Base-by-base conservation (phyloP, 345 rosid species). In the Orychophragmus violaceus region DNA sequence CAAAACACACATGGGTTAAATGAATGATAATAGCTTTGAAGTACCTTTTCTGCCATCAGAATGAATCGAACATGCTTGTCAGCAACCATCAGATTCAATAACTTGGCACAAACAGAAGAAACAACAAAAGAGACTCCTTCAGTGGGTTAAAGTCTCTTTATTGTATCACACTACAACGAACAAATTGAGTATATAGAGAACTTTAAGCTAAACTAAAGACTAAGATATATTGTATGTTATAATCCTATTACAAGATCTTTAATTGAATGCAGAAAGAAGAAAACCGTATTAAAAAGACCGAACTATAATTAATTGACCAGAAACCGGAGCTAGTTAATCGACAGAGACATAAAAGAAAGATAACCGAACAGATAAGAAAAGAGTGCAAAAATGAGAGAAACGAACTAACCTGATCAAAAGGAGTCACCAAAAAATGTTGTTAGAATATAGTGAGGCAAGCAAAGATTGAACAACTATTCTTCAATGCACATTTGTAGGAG, bases 41-140 rank as follows among this genome's bases (percentile, higher is more conserved):
- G 33, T 6, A 90, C 88, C 85, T 82, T 82, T 75, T 84, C 87
- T 35, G 85, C 83, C 53, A 87, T 80, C 39, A 85, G 25, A 78
- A 87, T 81, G 82, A 80, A 87, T 30, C 77, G 68, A 25, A 61
- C 87, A 80, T 87, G 97, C 55, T 80, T 84, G 23, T 86, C 83
- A 61, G 51, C 84, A 9, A 69, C 65, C 27, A 69, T 65, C 30
- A 44, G 36, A 41, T 39, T n/a, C n/a, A n/a, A n/a, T n/a, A n/a
- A n/a, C n/a, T n/a, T n/a, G n/a, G n/a, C n/a, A n/a, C n/a, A n/a
- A 37, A 50, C 3, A 10, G 8, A 24, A 51, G 35, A 24, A 52
- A n/a, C 39, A 22, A 17, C 46, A 11, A 23, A 23, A 39, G 19
- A 28, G 52, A 41, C 19, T 53, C 18, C 61, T 16, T 51, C 37